Conservation (phyloP, 2,329 filamentous ascomycete genomes). For the Xylaria sp. region DNA sequence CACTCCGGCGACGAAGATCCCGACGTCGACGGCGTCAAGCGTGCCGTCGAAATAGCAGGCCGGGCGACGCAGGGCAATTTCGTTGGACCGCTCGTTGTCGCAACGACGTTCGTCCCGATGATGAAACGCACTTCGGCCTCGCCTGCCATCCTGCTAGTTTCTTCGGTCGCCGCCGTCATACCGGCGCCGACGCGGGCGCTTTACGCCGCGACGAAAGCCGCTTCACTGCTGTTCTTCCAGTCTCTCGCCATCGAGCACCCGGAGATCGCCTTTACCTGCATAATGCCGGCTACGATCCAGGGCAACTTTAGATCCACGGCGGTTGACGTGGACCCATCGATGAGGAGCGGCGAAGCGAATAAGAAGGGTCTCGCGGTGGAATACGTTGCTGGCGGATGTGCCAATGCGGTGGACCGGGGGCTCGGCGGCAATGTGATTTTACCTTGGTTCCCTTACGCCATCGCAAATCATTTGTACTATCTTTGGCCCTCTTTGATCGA, state of each 20-base stretch:
- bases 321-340: conserved; percentile 38
- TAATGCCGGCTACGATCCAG: conserved; percentile 44
- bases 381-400: conserved; percentile 40
- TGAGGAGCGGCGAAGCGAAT: conserved; percentile 32
- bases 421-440: conserved; percentile 39
- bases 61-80: conserved; percentile 41
- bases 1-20: conserved; percentile 27
- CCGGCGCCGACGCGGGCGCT: conserved; percentile 44
- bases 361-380: conserved; percentile 41
- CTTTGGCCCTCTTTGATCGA: conserved; percentile 42
- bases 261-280: conserved; percentile 39
- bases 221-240: conserved; percentile 42
- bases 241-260: conserved; percentile 44
- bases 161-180: conserved; percentile 40
- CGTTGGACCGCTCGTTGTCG: conserved; percentile 40
- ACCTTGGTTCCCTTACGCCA: conserved; percentile 40
- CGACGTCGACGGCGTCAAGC: conserved; percentile 30
- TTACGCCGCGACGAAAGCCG: conserved; percentile 44
- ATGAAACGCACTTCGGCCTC: conserved; percentile 39
- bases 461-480: conserved; percentile 41
- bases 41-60: conserved; percentile 33
- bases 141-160: conserved; percentile 39
- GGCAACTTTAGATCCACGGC: conserved; percentile 44
- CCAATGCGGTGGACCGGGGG: conserved; percentile 38
- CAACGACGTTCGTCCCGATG: conserved; percentile 41